phyloP scores from a whole-genome alignment of 108 stramenopile species.

The Conticribra weissflogii region DNA sequence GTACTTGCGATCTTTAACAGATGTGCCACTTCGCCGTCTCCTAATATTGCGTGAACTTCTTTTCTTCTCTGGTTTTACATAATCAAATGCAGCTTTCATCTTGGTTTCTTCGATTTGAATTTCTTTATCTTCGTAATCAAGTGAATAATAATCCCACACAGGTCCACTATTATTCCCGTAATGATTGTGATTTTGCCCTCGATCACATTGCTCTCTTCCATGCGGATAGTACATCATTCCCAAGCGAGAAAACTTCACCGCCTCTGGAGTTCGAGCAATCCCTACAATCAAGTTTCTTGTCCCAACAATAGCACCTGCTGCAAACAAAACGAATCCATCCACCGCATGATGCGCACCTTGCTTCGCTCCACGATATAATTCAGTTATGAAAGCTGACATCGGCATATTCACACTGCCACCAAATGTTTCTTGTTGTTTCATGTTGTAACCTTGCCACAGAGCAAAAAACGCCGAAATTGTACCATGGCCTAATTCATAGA shows the following conservation, averaged over 20 bases:
- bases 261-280: conserved; percentile 24
- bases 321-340: conserved; percentile 19
- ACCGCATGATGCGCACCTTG: conserved; percentile 13
- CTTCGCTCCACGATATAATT: background rate
- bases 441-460: background rate
- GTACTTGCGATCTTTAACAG: conserved; percentile 45
- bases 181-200: background rate
- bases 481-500: conserved; percentile 22
- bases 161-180: background rate
- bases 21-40: conserved; percentile 18
- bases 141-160: conserved; percentile 32
- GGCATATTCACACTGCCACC: background rate
- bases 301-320: conserved; percentile 23
- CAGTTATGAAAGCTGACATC: conserved; percentile 4
- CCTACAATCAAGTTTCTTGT: conserved; percentile 27
- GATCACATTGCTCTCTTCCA: conserved; percentile 6
- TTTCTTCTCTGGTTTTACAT: conserved; percentile 6
- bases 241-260: conserved; percentile 5
- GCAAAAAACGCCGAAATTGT: conserved; percentile 18
- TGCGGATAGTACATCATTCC: conserved; percentile 27
- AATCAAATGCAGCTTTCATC: conserved; percentile 24
- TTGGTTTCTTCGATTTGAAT: conserved; percentile 36
- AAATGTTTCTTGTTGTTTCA: background rate
- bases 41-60: conserved; percentile 14
- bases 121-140: conserved; percentile 29